Evolutionary conservation across 2,329 filamentous ascomycete species (phyloP).

Genomic region (Trichoderma sp.): DNA sequence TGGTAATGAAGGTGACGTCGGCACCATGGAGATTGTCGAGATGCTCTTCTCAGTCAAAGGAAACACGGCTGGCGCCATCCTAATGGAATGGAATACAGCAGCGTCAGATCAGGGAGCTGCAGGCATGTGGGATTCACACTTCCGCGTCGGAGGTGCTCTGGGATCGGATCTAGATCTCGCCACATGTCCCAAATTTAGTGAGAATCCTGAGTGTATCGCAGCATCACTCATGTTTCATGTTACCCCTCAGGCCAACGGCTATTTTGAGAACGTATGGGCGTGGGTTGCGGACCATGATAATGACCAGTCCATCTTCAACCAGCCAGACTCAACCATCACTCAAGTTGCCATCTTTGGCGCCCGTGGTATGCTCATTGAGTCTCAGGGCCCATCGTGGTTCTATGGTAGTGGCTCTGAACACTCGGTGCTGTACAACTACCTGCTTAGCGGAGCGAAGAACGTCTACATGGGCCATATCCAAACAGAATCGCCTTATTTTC

Average conservation of each 20-base stretch:
- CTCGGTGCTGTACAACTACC: background rate
- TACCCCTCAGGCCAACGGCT: slow-evolving; percentile 43
- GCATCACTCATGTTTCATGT: slow-evolving; percentile 53
- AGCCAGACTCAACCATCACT: background rate
- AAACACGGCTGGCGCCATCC: slow-evolving; percentile 62
- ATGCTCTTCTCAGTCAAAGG: slow-evolving; percentile 65
- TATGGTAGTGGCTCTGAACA: background rate
- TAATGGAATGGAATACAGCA: slow-evolving; percentile 62
- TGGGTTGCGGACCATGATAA: slow-evolving; percentile 68
- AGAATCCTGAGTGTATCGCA: slow-evolving; percentile 56
- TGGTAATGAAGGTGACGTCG: background rate
- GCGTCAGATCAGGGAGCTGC: slow-evolving; percentile 30
- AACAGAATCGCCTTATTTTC: background rate
- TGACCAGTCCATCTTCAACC: slow-evolving; percentile 32
- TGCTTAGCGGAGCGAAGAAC: background rate
- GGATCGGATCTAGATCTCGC: slow-evolving; percentile 50
- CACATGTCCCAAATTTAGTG: slow-evolving; percentile 24
- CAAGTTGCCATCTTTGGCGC: background rate
- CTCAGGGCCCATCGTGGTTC: background rate
- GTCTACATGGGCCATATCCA: background rate
- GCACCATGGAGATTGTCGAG: slow-evolving; percentile 63
- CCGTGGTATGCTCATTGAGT: background rate
- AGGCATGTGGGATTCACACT: slow-evolving; percentile 56
- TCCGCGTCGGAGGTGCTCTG: slow-evolving; percentile 68
- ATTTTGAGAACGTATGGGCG: slow-evolving; percentile 57